Evolutionary conservation across 495 filamentous ascomycete genomes (phyloP), one percentile per base, ranked within the genome.

Genomic region (Barbatosphaeria neglecta): DNA sequence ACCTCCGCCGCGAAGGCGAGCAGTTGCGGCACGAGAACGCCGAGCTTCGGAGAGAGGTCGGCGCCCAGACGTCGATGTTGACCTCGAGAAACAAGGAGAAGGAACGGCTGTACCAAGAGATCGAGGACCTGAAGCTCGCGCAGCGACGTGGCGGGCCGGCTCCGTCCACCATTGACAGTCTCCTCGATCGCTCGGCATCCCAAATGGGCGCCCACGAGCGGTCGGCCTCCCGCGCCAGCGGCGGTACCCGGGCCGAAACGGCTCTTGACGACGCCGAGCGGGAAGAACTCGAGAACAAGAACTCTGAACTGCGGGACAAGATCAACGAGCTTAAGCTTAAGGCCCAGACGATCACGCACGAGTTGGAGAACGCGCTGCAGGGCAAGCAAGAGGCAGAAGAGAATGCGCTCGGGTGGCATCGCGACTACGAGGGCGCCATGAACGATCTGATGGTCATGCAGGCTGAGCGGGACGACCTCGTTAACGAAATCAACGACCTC

Each of bases 51-150:
- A 83, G 90, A 40, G 90, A 97, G 60, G 84, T 97, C 22, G 86
- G 88, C 47, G 92, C 93, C 10, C 92, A 98, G 62, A 93, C 89
- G 0, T 95, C 89, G 0, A 98, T 97, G 90, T 78, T 98, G 7
- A 96, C 93, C 4, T 95, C 92, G 25, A 77, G 92, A 6, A 95
- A 97, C 54, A 80, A 87, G 25, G 92, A 98, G 60, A 90, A 92
- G 57, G 90, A 96, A 54, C 82, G 89, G 4, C 72, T 98, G 15
- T 93, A 96, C 57, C 86, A 94, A 49, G 92, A 98, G 58, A 98
- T 96, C 38, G 92, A 98, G 65, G 88, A 95, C 45, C 74, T 97
- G 41, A 98, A 97, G 59, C 76, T 97, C 48, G 78, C 81, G 3
- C 81, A 87, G 50, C 80, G 87, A 13, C 78, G 83, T 40, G 77